Conservation (phyloP, 768 basidiomycete species). For the Tephrocybe sp. region DNA sequence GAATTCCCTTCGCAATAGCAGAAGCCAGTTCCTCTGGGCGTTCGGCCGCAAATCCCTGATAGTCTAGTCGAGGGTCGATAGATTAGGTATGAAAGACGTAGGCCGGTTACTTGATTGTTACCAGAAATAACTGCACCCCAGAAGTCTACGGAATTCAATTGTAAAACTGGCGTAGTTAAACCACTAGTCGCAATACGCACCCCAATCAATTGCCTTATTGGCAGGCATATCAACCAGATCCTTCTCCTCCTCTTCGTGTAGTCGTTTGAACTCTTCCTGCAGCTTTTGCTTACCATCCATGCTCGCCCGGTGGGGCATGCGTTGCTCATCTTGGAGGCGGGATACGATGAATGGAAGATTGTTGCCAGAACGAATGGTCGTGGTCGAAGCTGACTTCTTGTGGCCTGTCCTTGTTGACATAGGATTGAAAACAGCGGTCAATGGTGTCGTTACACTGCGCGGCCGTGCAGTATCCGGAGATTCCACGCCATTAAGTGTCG, state of each 20-base stretch:
- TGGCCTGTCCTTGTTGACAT: conserved; percentile 34
- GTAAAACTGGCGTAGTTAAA: too few relatives aligned
- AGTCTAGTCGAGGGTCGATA: conserved; percentile 49
- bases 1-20: conserved; percentile 93
- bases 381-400: conserved; percentile 62
- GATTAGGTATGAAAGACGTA: conserved; percentile 2
- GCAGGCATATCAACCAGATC: conserved; percentile 33
- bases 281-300: conserved; percentile 67
- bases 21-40: conserved; percentile 75
- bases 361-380: conserved; percentile 51
- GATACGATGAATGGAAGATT: conserved; percentile 54
- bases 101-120: conserved; percentile 27
- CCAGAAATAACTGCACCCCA: conserved; percentile 95
- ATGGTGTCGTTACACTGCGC: conserved; percentile 1
- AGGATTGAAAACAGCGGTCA: conserved; percentile 18
- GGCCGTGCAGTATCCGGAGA: conserved; percentile 16
- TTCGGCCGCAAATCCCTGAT: conserved; percentile 81
- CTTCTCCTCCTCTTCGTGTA: conserved; percentile 54
- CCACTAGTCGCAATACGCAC: too few relatives aligned
- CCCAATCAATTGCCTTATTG: conserved; percentile 71
- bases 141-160: too few relatives aligned
- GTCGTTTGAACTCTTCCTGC: conserved; percentile 72
- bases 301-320: conserved; percentile 42
- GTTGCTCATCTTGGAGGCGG: conserved; percentile 44
- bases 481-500: conserved; percentile 9